phyloP scores from a whole-genome alignment of 306 rosid species.

The Rosa chinensis region DNA sequence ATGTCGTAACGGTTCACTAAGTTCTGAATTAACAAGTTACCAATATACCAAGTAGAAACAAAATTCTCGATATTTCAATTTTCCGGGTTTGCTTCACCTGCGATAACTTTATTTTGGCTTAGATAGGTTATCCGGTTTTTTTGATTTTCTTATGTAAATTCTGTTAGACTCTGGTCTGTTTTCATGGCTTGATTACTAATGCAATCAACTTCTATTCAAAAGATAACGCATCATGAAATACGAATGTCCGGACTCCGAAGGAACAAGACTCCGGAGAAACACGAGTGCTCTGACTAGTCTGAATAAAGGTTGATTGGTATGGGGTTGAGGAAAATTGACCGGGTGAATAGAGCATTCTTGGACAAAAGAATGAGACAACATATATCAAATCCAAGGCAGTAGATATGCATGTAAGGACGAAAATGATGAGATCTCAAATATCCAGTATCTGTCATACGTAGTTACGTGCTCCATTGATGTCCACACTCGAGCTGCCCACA shows the following conservation, averaged over 20 bases:
- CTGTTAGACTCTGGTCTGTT: too few relatives aligned
- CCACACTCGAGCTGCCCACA: neutral
- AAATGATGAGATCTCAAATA: neutral
- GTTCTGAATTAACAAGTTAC: neutral
- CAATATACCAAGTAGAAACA: neutral
- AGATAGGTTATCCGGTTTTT: too few relatives aligned
- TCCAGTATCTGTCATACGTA: neutral
- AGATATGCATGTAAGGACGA: neutral
- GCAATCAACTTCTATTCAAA: too few relatives aligned
- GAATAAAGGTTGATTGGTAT: neutral
- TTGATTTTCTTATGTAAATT: too few relatives aligned
- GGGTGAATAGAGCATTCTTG: neutral
- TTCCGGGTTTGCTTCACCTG: neutral
- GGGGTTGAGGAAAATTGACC: neutral
- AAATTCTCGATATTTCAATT: neutral
- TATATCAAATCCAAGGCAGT: neutral
- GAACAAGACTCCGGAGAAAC: neutral
- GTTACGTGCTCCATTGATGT: neutral
- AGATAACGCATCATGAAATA: neutral
- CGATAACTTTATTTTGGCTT: too few relatives aligned
- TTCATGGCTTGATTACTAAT: too few relatives aligned
- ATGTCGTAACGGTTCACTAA: too few relatives aligned
- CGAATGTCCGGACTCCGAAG: neutral
- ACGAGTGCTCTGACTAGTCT: neutral
- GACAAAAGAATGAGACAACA: constrained; percentile 2